These are phyloP conservation scores for Lignosus rhinocerotis DNA, from an alignment of 1,284 basidiomycete genomes.

Conservation along the genomic window DNA sequence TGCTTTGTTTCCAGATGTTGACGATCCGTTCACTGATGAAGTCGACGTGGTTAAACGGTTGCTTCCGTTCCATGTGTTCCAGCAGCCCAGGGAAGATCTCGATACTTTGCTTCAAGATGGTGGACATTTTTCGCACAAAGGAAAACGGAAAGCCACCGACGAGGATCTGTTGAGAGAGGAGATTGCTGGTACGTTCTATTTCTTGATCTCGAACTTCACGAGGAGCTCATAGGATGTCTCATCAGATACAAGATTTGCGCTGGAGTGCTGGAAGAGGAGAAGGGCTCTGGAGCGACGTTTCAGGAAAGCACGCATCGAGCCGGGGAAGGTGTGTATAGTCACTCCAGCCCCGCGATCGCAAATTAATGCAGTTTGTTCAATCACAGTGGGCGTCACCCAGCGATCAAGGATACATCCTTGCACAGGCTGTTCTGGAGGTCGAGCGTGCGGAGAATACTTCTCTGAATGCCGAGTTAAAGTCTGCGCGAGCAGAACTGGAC, in stretches of 20 bases:
- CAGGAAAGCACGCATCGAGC: constrained; percentile 47
- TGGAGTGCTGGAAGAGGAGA: constrained; percentile 62
- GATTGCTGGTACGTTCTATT: constrained; percentile 47
- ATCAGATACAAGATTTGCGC: constrained; percentile 63
- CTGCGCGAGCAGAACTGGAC: constrained; percentile 63
- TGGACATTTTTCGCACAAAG: constrained; percentile 30
- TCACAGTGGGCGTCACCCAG: constrained; percentile 56
- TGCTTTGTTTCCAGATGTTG: constrained; percentile 62
- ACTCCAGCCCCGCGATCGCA: constrained; percentile 4
- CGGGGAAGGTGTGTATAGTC: constrained; percentile 52
- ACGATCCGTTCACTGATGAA: constrained; percentile 62
- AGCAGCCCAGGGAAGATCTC: constrained; percentile 68
- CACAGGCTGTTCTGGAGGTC: constrained; percentile 60
- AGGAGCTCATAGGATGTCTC: neutral
- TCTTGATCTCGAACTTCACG: neutral
- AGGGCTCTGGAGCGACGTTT: constrained; percentile 59
- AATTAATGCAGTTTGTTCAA: constrained; percentile 7
- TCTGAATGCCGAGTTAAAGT: constrained; percentile 59
- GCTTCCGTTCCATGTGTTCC: constrained; percentile 76
- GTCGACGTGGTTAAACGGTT: constrained; percentile 64
- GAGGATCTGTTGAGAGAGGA: constrained; percentile 46
- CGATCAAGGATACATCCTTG: constrained; percentile 61
- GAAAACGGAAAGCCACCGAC: constrained; percentile 60
- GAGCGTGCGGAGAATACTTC: constrained; percentile 61
- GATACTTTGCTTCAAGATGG: constrained; percentile 25